A percentile compares a stretch with the other conserved stretches of the same genome.
These are phyloP conservation scores for Hibiscus trionum DNA, from an alignment of 345 rosid species.

Conservation along the genomic window DNA sequence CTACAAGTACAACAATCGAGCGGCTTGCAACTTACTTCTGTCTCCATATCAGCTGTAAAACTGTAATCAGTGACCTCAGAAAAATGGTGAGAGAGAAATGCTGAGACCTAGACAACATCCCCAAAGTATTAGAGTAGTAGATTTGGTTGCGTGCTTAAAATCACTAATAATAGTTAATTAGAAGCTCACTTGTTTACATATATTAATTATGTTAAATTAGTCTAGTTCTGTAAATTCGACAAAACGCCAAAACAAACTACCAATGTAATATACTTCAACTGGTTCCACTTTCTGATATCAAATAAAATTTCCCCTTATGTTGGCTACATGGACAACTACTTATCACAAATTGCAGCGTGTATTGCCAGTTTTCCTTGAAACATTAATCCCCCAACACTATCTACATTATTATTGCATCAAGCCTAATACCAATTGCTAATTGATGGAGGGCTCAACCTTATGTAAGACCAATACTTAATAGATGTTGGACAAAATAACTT, in stretches of 20 bases:
- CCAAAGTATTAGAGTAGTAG: slow-evolving; percentile 7
- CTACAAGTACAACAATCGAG: not conserved
- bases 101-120: slow-evolving; percentile 59
- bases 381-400: not conserved
- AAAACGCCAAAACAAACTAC: not conserved
- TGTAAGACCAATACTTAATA: not conserved
- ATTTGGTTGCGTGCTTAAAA: not conserved
- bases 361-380: not conserved
- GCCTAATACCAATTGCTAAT: not conserved
- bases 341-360: not conserved
- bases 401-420: not conserved
- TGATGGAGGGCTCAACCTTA: not conserved
- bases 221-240: not conserved
- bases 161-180: not conserved
- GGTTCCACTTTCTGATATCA: not conserved
- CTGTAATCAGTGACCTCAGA: slow-evolving; percentile 90
- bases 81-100: slow-evolving; percentile 82
- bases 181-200: not conserved
- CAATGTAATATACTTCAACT: slow-evolving; percentile 1
- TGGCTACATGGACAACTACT: not conserved
- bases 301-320: not conserved
- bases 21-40: slow-evolving; percentile 49
- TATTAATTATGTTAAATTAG: not conserved
- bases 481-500: not conserved
- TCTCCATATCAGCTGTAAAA: slow-evolving; percentile 98